Conservation (phyloP, 768 basidiomycete genomes). For the Trametes cingulata region DNA sequence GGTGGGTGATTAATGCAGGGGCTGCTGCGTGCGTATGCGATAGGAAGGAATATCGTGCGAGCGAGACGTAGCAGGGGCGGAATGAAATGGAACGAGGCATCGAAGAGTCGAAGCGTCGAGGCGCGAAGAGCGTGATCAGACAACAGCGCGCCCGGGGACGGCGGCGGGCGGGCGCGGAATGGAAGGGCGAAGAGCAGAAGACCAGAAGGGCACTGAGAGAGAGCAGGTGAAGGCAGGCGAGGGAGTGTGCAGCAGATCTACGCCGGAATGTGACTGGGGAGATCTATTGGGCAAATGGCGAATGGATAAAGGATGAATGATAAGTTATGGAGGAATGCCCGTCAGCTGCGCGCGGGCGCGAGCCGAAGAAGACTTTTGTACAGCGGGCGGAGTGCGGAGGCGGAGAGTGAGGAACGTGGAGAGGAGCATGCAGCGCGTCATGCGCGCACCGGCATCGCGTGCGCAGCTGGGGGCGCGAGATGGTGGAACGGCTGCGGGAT, state of each 20-base stretch:
- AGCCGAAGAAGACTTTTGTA: slow-evolving; percentile 14
- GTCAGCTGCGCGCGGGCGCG: not conserved
- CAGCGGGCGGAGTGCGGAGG: slow-evolving; percentile 16
- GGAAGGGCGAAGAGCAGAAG: too few species aligned
- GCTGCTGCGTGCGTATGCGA: slow-evolving; percentile 9
- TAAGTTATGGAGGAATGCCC: slow-evolving; percentile 13
- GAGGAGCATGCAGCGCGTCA: not conserved
- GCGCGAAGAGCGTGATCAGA: not conserved
- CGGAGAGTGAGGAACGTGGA: slow-evolving; percentile 1
- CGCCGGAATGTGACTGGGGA: not conserved
- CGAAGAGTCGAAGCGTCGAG: not conserved
- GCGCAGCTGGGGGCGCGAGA: slow-evolving; percentile 8
- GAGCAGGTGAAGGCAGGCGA: too few species aligned
- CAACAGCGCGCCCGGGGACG: not conserved
- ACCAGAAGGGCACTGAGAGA: not conserved
- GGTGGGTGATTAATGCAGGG: slow-evolving; percentile 11
- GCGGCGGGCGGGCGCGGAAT: not conserved
- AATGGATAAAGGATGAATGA: too few species aligned
- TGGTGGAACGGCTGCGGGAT: slow-evolving; percentile 11
- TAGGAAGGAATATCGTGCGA: slow-evolving; percentile 6
- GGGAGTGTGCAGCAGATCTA: slow-evolving; percentile 10
- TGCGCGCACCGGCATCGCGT: slow-evolving; percentile 16
- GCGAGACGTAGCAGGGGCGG: not conserved
- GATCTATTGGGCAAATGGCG: slow-evolving; percentile 2
- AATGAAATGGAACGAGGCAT: not conserved